Conservation (phyloP, 208 protist genomes). For the Naegleria fowleri region DNA sequence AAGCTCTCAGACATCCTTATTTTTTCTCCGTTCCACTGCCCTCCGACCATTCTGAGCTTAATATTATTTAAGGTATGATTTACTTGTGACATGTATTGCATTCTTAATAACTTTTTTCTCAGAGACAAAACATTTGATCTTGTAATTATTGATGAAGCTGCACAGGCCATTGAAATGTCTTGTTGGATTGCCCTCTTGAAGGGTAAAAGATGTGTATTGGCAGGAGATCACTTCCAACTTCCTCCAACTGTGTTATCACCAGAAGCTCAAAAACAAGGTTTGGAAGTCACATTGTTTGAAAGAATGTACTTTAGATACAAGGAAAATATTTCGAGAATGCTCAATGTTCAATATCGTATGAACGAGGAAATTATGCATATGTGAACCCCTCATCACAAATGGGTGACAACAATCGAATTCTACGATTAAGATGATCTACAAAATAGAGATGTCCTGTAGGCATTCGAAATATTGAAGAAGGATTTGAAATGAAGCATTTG, state of each 20-base stretch:
- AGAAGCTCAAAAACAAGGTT: slow-evolving; percentile 27
- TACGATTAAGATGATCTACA: neutral
- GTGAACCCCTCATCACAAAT: no score
- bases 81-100: neutral
- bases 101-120: neutral
- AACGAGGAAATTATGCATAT: slow-evolving; percentile 35
- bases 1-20: neutral
- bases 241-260: slow-evolving; percentile 44
- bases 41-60: neutral
- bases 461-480: neutral
- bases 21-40: neutral
- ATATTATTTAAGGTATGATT: neutral
- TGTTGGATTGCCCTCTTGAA: slow-evolving; percentile 58
- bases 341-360: slow-evolving; percentile 54
- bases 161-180: slow-evolving; percentile 53
- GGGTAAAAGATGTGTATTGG: slow-evolving; percentile 44
- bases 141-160: slow-evolving; percentile 57
- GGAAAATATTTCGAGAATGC: neutral
- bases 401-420: neutral
- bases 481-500: neutral
- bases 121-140: slow-evolving; percentile 37
- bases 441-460: neutral
- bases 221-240: slow-evolving; percentile 52
- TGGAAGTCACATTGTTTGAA: slow-evolving; percentile 48
- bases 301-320: slow-evolving; percentile 28